Percentiles rank a stretch among this genome's conserved stretches.
These are phyloP conservation scores for Myxozyma geophila DNA, from an alignment of 805 yeast species.

Conservation along the genomic window DNA sequence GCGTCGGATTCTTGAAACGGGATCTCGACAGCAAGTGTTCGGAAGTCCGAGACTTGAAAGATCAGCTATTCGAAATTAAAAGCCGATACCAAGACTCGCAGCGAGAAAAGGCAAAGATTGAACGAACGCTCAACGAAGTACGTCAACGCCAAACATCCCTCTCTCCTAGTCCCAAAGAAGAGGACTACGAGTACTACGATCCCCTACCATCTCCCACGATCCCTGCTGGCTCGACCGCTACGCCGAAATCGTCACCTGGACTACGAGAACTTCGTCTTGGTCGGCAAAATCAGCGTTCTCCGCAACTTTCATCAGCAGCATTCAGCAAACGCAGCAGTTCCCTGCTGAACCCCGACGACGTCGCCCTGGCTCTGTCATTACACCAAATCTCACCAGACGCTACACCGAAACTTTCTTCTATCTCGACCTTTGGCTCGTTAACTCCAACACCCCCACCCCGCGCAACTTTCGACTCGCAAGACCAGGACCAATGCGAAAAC, in stretches of 20 bases:
- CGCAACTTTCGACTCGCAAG: not conserved
- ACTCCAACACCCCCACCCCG: too few relatives aligned
- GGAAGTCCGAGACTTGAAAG: slow-evolving; percentile 36
- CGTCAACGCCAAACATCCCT: slow-evolving; percentile 23
- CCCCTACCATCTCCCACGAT: slow-evolving; percentile 1
- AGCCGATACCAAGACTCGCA: slow-evolving; percentile 32
- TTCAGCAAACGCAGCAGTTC: slow-evolving; percentile 34
- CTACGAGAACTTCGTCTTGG: slow-evolving; percentile 34
- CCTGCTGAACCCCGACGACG: slow-evolving; percentile 23
- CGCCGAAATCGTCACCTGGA: slow-evolving; percentile 7
- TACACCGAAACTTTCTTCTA: not conserved
- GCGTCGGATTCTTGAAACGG: slow-evolving; percentile 15
- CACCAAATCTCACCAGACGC: not conserved
- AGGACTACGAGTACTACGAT: slow-evolving; percentile 31
- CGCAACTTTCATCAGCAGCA: not conserved
- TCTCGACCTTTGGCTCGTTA: not conserved
- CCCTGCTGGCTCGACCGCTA: not conserved
- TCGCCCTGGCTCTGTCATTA: slow-evolving; percentile 1
- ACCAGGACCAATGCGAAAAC: slow-evolving; percentile 29
- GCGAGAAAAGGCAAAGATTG: slow-evolving; percentile 27
- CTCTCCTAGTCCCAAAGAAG: not conserved
- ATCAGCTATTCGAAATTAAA: slow-evolving; percentile 30
- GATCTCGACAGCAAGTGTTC: slow-evolving; percentile 32
- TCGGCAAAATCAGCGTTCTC: slow-evolving; percentile 27
- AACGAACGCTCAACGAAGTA: slow-evolving; percentile 29